Conservation (phyloP, 306 rosid species). For the Quercus dentata region DNA sequence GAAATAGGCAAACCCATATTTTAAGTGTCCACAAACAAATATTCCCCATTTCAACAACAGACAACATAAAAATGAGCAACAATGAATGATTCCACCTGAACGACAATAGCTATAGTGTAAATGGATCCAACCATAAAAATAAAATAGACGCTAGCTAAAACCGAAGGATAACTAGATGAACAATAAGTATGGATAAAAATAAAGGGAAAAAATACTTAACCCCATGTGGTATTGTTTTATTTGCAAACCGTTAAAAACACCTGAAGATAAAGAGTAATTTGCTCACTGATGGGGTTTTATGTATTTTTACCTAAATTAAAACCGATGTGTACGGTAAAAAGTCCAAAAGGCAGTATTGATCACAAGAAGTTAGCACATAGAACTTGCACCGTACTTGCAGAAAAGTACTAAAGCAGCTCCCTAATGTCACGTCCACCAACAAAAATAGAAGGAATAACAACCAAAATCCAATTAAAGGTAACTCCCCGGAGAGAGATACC, state of each 20-base stretch:
- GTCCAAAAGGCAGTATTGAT: background rate
- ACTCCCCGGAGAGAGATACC: background rate
- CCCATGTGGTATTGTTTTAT: no score
- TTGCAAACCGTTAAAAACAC: no score
- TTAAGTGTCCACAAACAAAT: background rate
- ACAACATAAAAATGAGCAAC: background rate
- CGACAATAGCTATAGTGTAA: background rate
- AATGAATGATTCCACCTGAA: background rate
- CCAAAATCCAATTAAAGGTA: background rate
- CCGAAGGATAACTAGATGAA: no score
- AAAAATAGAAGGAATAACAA: background rate
- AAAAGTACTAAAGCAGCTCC: background rate
- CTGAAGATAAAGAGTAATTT: no score
- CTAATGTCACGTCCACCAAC: background rate
- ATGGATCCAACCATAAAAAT: background rate
- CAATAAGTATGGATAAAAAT: no score
- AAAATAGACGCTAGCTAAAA: no score
- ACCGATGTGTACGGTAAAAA: background rate
- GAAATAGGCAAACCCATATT: background rate
- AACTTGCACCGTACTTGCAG: background rate
- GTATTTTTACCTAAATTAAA: background rate
- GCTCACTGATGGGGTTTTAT: no score
- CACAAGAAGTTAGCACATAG: background rate
- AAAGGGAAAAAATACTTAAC: no score
- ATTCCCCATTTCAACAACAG: conserved; percentile 6